These are phyloP conservation scores for Fusarium secorum DNA, from an alignment of 2,329 filamentous ascomycete species.

Conservation along the genomic window DNA sequence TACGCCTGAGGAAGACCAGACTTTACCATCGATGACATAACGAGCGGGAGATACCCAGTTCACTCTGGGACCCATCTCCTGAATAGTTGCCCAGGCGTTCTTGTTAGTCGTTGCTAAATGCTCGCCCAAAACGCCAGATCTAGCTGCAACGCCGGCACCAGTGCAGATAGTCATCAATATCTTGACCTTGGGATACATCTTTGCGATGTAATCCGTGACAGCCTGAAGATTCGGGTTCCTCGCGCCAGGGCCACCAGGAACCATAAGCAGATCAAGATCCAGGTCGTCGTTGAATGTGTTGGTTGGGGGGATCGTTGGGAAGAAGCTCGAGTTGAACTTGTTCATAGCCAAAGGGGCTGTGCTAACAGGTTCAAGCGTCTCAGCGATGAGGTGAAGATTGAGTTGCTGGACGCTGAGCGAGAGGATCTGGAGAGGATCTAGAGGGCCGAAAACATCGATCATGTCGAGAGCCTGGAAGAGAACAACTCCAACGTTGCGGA, in stretches of 20 bases:
- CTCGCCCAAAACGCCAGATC: conserved; percentile 67
- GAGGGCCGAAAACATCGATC: conserved; percentile 57
- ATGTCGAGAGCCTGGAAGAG: conserved; percentile 56
- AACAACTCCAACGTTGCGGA: conserved; percentile 51
- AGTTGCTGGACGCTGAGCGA: conserved; percentile 45
- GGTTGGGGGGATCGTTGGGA: conserved; percentile 50
- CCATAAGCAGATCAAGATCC: conserved; percentile 65
- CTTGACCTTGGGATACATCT: conserved; percentile 56
- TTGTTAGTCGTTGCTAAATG: conserved; percentile 73
- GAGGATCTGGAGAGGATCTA: conserved; percentile 55
- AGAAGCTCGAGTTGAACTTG: conserved; percentile 48
- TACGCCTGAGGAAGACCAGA: conserved; percentile 71
- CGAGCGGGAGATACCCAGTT: conserved; percentile 68
- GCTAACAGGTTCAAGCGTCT: conserved; percentile 52
- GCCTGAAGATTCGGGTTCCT: conserved; percentile 51
- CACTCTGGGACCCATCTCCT: conserved; percentile 57
- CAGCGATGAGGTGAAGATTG: conserved; percentile 53
- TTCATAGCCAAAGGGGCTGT: conserved; percentile 46
- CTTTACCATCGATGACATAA: conserved; percentile 71
- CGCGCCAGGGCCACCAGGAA: conserved; percentile 68
- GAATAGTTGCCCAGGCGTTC: conserved; percentile 59
- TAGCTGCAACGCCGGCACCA: conserved; percentile 65
- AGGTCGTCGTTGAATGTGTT: conserved; percentile 62
- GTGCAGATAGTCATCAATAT: conserved; percentile 73
- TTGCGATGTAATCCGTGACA: conserved; percentile 45